phyloP scores from a whole-genome alignment of 2,329 filamentous ascomycete genomes.

The Coniochaeta sp. region DNA sequence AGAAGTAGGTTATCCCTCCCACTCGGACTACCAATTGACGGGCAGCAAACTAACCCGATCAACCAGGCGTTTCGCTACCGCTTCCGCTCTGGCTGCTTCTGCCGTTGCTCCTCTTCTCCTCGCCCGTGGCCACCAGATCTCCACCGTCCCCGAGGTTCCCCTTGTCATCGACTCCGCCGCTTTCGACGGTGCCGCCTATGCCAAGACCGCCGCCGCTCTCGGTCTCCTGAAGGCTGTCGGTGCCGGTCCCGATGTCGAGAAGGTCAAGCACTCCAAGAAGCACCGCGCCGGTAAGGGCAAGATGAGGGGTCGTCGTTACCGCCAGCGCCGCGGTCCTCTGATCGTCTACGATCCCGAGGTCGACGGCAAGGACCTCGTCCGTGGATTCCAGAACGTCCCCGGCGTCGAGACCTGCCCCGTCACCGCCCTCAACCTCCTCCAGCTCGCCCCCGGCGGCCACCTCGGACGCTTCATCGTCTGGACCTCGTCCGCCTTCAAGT shows the following conservation, averaged over 20 bases:
- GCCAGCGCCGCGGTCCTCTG: conserved; percentile 94
- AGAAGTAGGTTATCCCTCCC: conserved; percentile 87
- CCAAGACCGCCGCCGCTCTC: conserved; percentile 84
- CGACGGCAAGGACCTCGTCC: conserved; percentile 90
- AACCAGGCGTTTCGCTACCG: conserved; percentile 88
- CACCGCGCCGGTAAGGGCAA: conserved; percentile 98
- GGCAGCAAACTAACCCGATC: conserved; percentile 4
- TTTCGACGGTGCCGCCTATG: conserved; percentile 71
- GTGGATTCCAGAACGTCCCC: conserved; percentile 97
- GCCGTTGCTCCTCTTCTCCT: conserved; percentile 91
- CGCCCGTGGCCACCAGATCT: conserved; percentile 94
- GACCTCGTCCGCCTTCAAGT: conserved; percentile 94
- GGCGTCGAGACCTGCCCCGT: conserved; percentile 96
- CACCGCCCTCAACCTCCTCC: conserved; percentile 93
- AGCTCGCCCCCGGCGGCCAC: conserved; percentile 97
- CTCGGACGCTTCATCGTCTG: conserved; percentile 98
- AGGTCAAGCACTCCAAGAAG: conserved; percentile 96
- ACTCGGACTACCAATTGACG: too few species aligned
- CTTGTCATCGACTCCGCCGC: conserved; percentile 89
- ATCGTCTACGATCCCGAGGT: conserved; percentile 95
- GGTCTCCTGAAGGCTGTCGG: conserved; percentile 85
- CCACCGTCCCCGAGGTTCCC: conserved; percentile 87
- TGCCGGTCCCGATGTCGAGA: conserved; percentile 83
- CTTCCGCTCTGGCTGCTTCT: conserved; percentile 94
- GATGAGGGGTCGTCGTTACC: conserved; percentile 91